Base-by-base conservation (phyloP, 2,329 filamentous ascomycete species). In the Geosmithia flava region DNA sequence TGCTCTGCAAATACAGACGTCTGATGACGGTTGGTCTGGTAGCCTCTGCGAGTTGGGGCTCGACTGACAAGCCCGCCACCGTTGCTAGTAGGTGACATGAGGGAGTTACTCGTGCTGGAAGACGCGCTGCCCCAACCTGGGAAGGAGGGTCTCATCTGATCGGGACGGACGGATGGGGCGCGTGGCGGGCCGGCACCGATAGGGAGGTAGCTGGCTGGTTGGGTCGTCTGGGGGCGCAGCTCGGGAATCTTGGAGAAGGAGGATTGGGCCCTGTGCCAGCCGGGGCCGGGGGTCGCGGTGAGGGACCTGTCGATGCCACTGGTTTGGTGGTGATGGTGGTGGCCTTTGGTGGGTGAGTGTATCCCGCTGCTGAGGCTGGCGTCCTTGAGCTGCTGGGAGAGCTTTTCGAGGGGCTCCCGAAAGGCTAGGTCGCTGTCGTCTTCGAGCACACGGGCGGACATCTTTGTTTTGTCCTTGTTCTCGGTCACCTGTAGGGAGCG, bases 401-500 rank as follows among this genome's bases (percentile, higher is more conserved):
- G 6, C 13, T 11, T 11, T 3, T 37, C 33, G 3, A 37, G 33
- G 33, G 33, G 33, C 33, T 37, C 33, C 33, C 15, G 6, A 11
- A 13, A 37, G 33, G 33, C 33, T 11, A 37, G 13, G 46, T 59
- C 56, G 5, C 56, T 48, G n/a, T 62, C 55, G 6, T 56, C 62
- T 49, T 63, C 60, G 17, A 65, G 60, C 41, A 59, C 61, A 7
- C 58, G 59, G 7, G 58, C 56, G 29, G 65, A 54, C 1, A 56
- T 57, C 20, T 58, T 51, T 20, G 62, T 56, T 3, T 37, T 37
- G 46, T 59, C 58, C 1, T 62, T 52, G 47, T 63, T 60, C 49
- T 62, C 63, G 55, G 60, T 60, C 50, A 62, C 51, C 63, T 63
- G 66, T 44, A 66, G 57, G 6, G 61, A 58, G 44, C 59, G 63